Evolutionary conservation across 1,139 yeast species (phyloP), one percentile per base, ranked within the genome.

Genomic region (Candida pseudocylindracea): DNA sequence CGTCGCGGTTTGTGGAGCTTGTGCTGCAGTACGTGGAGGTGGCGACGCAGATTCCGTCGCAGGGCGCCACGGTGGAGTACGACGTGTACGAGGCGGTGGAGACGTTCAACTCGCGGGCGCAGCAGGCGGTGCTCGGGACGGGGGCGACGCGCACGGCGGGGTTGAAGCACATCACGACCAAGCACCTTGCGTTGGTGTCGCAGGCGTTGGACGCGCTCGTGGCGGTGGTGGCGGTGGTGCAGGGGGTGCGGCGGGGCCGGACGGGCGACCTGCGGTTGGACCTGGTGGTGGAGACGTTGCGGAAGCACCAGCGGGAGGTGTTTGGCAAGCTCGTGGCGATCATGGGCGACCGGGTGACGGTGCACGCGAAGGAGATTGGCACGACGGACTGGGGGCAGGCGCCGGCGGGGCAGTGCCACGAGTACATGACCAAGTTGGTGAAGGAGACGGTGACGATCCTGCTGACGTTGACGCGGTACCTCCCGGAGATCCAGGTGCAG

Each of bases 71-170:
- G 2, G 49, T 67, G 20, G 58, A 61, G 30, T 49, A 53, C 12
- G 61, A 64, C 39, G 38, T 72, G 26, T 43, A 67, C 30, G 75
- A 65, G 33, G 56, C 67, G 34, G 49, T 73, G 35, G 60, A 65
- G 37, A 48, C 63, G 12, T 53, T 67, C 46, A 73, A 74, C 42
- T 52, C 68, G 9, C 66, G 70, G 37, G 55, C 70, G 4, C 63
- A 67, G 5, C 71, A 70, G 41, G 65, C 80, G 4, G 73, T 78
- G 31, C 53, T 78, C 30, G 76, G 74, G 31, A 85, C 88, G 1
- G 81, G 80, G 28, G 91, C 91, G 0, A 74, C 80, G 1, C 54
- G 71, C 38, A 67, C 81, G 0, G 81, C 85, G 0, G 83, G 81
- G 0, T 54, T 78, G 35, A 71, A 67, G 41, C 83, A 75, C 43